phyloP scores from a whole-genome alignment of 2,329 filamentous ascomycete species.

The Hypoxylon sp. region DNA sequence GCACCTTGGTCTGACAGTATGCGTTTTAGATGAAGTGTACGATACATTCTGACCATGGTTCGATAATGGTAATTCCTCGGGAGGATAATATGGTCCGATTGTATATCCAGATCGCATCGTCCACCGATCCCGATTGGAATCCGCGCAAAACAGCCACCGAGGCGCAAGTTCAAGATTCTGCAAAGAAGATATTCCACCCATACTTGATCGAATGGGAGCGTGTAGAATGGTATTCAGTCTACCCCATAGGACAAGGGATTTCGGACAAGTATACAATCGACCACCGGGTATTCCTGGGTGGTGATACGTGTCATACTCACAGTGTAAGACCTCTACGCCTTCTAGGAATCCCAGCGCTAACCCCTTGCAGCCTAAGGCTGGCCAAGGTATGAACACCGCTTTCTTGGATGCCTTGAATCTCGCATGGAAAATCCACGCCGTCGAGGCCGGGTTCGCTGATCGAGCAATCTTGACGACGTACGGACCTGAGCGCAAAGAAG shows the following conservation, averaged over 20 bases:
- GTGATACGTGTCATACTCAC: constrained; percentile 84
- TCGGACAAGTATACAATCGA: constrained; percentile 75
- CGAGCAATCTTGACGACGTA: constrained; percentile 84
- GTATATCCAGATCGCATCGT: constrained; percentile 75
- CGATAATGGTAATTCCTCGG: constrained; percentile 83
- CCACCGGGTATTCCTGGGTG: constrained; percentile 78
- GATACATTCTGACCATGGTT: constrained; percentile 79
- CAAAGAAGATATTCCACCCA: constrained; percentile 73
- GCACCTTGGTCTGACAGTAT: constrained; percentile 56
- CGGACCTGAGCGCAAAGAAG: constrained; percentile 84
- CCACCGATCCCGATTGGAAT: constrained; percentile 70
- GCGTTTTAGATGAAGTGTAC: constrained; percentile 74
- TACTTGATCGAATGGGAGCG: constrained; percentile 75
- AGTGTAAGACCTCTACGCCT: constrained; percentile 63
- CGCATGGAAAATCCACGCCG: constrained; percentile 95
- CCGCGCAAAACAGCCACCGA: constrained; percentile 72
- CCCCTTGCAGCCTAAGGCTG: constrained; percentile 75
- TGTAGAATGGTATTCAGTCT: constrained; percentile 81
- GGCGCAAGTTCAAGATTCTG: constrained; percentile 72
- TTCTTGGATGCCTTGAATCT: constrained; percentile 88
- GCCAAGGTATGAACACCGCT: constrained; percentile 84
- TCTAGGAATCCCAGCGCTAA: constrained; percentile 11
- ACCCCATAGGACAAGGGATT: constrained; percentile 80
- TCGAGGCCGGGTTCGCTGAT: constrained; percentile 83
- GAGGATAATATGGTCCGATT: constrained; percentile 76